Evolutionary conservation across 768 basidiomycete genomes (phyloP).

Genomic region (Kwoniella shandongensis): DNA sequence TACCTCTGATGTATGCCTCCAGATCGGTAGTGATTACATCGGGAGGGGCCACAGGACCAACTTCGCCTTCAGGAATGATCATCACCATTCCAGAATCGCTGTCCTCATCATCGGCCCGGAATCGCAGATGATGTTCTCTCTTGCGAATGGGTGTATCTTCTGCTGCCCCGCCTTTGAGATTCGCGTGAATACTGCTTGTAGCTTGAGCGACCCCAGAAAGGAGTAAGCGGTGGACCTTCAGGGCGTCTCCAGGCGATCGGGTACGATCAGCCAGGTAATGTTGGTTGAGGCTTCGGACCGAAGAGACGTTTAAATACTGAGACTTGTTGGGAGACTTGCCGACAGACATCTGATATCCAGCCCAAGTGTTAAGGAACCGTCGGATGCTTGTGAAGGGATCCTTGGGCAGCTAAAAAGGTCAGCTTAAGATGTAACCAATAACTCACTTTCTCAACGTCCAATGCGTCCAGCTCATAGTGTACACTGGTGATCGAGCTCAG

Average conservation of each 20-base stretch:
- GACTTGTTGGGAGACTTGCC: neutral
- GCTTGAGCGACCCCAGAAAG: constrained; percentile 40
- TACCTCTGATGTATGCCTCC: constrained; percentile 43
- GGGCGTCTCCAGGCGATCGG: constrained; percentile 23
- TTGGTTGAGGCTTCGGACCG: constrained; percentile 24
- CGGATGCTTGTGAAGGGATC: constrained; percentile 36
- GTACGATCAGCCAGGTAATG: constrained; percentile 33
- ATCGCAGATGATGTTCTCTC: constrained; percentile 40
- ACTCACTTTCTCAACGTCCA: constrained; percentile 38
- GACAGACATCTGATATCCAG: constrained; percentile 22
- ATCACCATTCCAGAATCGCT: constrained; percentile 24
- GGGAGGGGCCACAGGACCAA: constrained; percentile 34
- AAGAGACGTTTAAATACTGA: constrained; percentile 20
- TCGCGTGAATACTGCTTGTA: constrained; percentile 31
- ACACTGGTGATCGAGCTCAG: constrained; percentile 42
- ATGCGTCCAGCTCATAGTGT: constrained; percentile 38
- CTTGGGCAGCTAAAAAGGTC: constrained; percentile 27
- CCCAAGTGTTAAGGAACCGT: constrained; percentile 38
- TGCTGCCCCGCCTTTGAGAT: constrained; percentile 36
- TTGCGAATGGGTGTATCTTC: constrained; percentile 39
- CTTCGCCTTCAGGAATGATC: constrained; percentile 38
- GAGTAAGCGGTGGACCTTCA: constrained; percentile 34
- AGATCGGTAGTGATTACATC: constrained; percentile 46
- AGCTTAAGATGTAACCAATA: neutral
- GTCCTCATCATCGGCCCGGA: constrained; percentile 22